phyloP scores from a whole-genome alignment of 805 yeast species.

The Candida broadrunensis region DNA sequence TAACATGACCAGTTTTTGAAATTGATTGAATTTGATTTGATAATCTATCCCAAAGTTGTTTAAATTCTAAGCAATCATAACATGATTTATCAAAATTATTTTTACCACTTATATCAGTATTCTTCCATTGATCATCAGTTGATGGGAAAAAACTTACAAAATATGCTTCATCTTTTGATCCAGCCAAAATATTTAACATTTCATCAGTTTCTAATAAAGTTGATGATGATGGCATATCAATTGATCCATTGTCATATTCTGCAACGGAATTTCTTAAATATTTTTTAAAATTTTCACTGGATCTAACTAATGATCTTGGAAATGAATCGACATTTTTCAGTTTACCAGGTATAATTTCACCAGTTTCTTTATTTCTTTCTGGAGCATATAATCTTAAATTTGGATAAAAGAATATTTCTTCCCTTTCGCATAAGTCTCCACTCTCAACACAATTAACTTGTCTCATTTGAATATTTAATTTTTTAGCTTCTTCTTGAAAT shows the following conservation, averaged over 20 bases:
- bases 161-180: conserved; percentile 47
- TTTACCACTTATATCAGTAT: conserved; percentile 27
- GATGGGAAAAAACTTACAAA: conserved; percentile 70
- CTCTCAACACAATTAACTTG: conserved; percentile 84
- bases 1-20: conserved; percentile 53
- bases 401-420: conserved; percentile 68
- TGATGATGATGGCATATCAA: conserved; percentile 42
- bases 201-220: conserved; percentile 35
- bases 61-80: conserved; percentile 48
- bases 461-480: conserved; percentile 51
- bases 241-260: conserved; percentile 36
- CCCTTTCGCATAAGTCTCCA: conserved; percentile 80
- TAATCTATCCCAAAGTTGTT: conserved; percentile 56
- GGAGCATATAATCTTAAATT: conserved; percentile 68
- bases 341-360: conserved; percentile 21
- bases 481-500: conserved; percentile 43
- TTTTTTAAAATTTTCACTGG: conserved; percentile 45
- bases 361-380: conserved; percentile 26
- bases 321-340: conserved; percentile 37
- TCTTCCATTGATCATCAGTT: conserved; percentile 36
- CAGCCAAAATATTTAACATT: conserved; percentile 49
- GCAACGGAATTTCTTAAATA: conserved; percentile 55
- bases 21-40: conserved; percentile 44
- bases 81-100: conserved; percentile 38
- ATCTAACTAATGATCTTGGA: conserved; percentile 46